These are phyloP conservation scores for Setomelanomma holmii DNA, from an alignment of 2,329 filamentous ascomycete genomes.

Conservation along the genomic window DNA sequence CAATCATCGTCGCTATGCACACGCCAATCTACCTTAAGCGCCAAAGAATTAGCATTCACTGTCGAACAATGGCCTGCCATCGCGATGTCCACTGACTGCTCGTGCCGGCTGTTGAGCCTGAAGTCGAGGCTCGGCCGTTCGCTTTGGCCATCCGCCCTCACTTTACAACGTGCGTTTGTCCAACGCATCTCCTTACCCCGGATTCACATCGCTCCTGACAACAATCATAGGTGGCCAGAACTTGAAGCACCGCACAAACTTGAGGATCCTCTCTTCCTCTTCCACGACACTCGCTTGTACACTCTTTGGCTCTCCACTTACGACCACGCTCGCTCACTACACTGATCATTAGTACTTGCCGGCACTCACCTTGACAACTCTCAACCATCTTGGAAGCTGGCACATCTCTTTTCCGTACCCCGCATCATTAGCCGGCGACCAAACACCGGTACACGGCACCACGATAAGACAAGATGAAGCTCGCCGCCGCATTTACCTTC, in stretches of 20 bases:
- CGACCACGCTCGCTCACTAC: neutral
- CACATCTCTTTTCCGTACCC: too few relatives aligned
- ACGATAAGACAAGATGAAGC: slow-evolving; percentile 11
- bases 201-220: neutral
- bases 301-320: neutral
- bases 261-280: neutral
- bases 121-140: too few relatives aligned
- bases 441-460: too few relatives aligned
- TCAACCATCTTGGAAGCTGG: neutral
- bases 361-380: too few relatives aligned
- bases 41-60: neutral
- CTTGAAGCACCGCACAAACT: too few relatives aligned
- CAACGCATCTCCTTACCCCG: too few relatives aligned
- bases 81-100: neutral
- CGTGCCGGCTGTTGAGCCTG: too few relatives aligned
- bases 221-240: too few relatives aligned
- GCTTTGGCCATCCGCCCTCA: too few relatives aligned
- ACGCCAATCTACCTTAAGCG: neutral
- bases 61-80: too few relatives aligned
- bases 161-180: too few relatives aligned
- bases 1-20: neutral
- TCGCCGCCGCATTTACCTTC: neutral
- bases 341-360: neutral
- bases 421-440: too few relatives aligned
- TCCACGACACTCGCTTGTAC: neutral